These are phyloP conservation scores for Capronia coronata DNA, from an alignment of 2,329 filamentous ascomycete genomes.

Conservation along the genomic window DNA sequence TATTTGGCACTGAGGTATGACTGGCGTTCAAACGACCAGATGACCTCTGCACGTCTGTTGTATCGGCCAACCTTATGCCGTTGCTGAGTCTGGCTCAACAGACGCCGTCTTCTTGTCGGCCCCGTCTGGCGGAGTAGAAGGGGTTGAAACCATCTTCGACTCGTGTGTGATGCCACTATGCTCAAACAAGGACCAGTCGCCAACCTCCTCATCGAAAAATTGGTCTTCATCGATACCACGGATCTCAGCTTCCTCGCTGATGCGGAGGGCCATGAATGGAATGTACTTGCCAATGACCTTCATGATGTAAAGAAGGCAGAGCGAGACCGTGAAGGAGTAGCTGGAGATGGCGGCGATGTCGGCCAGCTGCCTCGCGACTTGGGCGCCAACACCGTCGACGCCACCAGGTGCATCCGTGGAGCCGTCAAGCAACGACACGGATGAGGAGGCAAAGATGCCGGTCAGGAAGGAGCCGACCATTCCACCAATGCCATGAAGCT, in stretches of 20 bases:
- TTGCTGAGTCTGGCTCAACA: background rate
- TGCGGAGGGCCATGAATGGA: slow-evolving; percentile 48
- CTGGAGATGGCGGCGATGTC: slow-evolving; percentile 49
- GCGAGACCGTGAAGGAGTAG: slow-evolving; percentile 49
- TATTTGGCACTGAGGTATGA: too few species aligned
- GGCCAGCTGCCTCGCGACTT: slow-evolving; percentile 51
- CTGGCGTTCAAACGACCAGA: too few species aligned
- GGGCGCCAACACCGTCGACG: slow-evolving; percentile 51
- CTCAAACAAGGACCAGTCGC: slow-evolving; percentile 42
- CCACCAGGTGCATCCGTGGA: slow-evolving; percentile 41
- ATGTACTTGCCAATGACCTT: slow-evolving; percentile 40
- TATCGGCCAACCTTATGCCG: background rate
- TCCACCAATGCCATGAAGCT: slow-evolving; percentile 37
- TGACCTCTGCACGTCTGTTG: too few species aligned
- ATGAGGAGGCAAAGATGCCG: slow-evolving; percentile 48
- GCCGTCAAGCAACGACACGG: slow-evolving; percentile 43
- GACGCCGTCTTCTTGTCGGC: background rate
- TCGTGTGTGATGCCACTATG: background rate
- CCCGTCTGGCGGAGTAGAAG: background rate
- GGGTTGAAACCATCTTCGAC: background rate
- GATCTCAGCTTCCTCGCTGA: slow-evolving; percentile 50
- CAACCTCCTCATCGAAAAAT: slow-evolving; percentile 53
- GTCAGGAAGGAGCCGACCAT: slow-evolving; percentile 54
- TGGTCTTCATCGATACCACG: slow-evolving; percentile 49
- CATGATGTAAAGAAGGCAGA: slow-evolving; percentile 46